Conservation (phyloP, 1,284 basidiomycete species). For the Melampsora americana region DNA sequence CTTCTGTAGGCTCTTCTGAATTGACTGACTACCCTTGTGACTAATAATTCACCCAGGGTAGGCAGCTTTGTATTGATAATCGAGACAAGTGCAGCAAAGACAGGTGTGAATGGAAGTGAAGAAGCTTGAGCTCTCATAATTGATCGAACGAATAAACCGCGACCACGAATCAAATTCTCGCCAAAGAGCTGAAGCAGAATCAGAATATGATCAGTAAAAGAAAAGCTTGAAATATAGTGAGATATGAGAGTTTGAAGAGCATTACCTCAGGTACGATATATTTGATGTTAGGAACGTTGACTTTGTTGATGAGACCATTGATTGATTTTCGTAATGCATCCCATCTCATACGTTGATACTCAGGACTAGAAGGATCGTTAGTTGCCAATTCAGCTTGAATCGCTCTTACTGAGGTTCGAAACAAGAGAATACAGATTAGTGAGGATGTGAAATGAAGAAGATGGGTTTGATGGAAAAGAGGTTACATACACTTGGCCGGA, state of each 20-base stretch:
- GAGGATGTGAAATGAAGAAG: background rate
- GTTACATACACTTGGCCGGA: conserved; percentile 64
- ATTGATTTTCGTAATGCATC: conserved; percentile 96
- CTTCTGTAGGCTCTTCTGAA: conserved; percentile 92
- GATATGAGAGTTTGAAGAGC: background rate
- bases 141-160: conserved; percentile 83
- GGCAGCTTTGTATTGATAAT: conserved; percentile 98
- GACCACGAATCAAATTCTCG: conserved; percentile 85
- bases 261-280: conserved; percentile 77
- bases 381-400: conserved; percentile 75
- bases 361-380: conserved; percentile 79
- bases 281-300: conserved; percentile 82
- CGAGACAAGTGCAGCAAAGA: conserved; percentile 88
- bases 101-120: conserved; percentile 94
- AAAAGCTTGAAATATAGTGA: background rate
- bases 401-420: conserved; percentile 63
- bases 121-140: conserved; percentile 97
- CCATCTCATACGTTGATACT: conserved; percentile 95
- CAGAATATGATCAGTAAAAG: background rate
- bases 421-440: background rate
- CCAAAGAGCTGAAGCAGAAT: conserved; percentile 62
- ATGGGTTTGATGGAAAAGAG: background rate
- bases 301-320: conserved; percentile 98
- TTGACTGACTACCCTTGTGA: conserved; percentile 85
- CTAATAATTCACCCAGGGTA: conserved; percentile 86